Evolutionary conservation across 306 rosid species (phyloP), one percentile per base, ranked within the genome.

Genomic region (Castanea mollissima): DNA sequence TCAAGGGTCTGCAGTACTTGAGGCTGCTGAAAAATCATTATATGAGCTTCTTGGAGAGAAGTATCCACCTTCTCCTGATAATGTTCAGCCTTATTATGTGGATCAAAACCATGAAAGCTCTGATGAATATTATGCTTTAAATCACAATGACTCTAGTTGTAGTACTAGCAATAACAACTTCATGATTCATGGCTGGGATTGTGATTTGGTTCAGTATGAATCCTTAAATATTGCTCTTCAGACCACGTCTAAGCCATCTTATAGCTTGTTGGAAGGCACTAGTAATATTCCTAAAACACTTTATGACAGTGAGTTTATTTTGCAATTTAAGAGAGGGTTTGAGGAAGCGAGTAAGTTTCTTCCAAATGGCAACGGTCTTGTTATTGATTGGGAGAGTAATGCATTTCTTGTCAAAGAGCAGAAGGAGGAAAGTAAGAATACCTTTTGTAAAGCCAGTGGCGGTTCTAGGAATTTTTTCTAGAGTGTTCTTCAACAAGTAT

Each of bases 331-430:
- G 46, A 74, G 80, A 74, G 85, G 83, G 31, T 81, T 68, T 8
- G 83, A 81, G 73, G 88, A 85, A 71, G 88, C 78, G 3, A 78
- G 81, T 41, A 81, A 78, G 69, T 85, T 85, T 71, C 68, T 81
- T 81, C 88, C 85, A 15, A 70, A 75, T 71, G 76, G 76, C 16
- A 67, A 57, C 56, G 14, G 58, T 55, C 76, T 44, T 19, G 31
- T 8, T 54, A 64, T 78, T 32, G 80, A 78, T 57, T 55, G 63
- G 20, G 76, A 74, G 76, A 75, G 78, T 38, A 51, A 74, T 27
- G 34, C 6, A 4, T 20, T 56, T 74, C 71, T 60, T 7, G 35
- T 73, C 5, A 78, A 84, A 74, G 82, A 81, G 83, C 13, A 34
- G 38, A 74, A 78, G 57, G 25, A 19, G 54, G 78, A 79, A 10